These are phyloP conservation scores for Perilla frutescens DNA, from an alignment of 257 asterid species.

Conservation along the genomic window DNA sequence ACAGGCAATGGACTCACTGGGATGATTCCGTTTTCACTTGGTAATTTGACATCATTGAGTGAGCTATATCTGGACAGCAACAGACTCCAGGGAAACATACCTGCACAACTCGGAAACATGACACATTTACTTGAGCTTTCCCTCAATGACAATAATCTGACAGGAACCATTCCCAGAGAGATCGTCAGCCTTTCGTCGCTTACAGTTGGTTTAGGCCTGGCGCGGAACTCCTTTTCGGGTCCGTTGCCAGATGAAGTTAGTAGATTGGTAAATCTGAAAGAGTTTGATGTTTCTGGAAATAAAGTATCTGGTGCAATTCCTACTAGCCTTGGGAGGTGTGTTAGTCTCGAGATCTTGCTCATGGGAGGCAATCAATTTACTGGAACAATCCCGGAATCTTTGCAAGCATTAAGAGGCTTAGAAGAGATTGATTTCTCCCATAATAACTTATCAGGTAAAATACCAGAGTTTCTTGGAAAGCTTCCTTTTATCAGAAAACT, in stretches of 20 bases:
- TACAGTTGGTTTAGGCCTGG: neutral
- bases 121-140: neutral
- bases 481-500: conserved; percentile 1
- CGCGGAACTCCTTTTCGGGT: neutral
- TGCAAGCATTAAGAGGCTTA: conserved; percentile 15
- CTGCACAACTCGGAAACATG: conserved; percentile 24
- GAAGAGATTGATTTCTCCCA: neutral
- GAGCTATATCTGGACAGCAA: conserved; percentile 29
- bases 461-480: conserved; percentile 6
- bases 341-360: conserved; percentile 1
- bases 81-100: conserved; percentile 40
- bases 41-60: conserved; percentile 36
- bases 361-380: neutral
- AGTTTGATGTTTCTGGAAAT: conserved; percentile 9
- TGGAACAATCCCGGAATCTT: conserved; percentile 9
- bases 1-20: conserved; percentile 36
- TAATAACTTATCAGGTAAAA: conserved; percentile 12
- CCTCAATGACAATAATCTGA: conserved; percentile 2
- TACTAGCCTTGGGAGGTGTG: neutral
- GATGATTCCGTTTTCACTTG: conserved; percentile 40
- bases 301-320: conserved; percentile 15
- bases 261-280: neutral
- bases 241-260: conserved; percentile 5
- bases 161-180: neutral
- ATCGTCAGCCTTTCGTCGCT: conserved; percentile 10